Conservation (phyloP, 2,329 filamentous ascomycete genomes). For the Drechslerella dactyloides region DNA sequence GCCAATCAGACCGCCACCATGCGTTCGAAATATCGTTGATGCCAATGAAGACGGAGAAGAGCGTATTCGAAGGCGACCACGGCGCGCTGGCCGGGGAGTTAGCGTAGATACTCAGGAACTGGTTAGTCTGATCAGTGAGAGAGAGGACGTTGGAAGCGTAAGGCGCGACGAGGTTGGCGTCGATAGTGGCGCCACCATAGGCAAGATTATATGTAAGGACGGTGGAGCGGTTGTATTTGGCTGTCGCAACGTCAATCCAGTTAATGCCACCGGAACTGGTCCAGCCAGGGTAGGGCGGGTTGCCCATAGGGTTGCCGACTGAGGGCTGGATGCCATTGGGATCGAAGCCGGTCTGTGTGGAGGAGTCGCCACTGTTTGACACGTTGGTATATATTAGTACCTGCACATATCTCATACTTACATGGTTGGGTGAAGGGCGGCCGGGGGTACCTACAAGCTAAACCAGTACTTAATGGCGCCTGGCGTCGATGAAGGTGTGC, state of each 20-base stretch:
- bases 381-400: background rate
- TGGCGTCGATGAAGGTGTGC: background rate
- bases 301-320: conserved; percentile 66
- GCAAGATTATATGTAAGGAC: conserved; percentile 65
- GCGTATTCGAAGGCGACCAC: conserved; percentile 58
- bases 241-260: conserved; percentile 63
- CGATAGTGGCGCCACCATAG: conserved; percentile 64
- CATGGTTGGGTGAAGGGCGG: conserved; percentile 7
- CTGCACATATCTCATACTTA: background rate
- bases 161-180: conserved; percentile 63
- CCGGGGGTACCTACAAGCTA: conserved; percentile 41
- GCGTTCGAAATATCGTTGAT: conserved; percentile 66
- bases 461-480: conserved; percentile 43
- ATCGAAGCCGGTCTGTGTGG: conserved; percentile 68
- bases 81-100: conserved; percentile 58
- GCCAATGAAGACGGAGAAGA: conserved; percentile 64
- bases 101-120: conserved; percentile 60
- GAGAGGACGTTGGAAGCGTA: conserved; percentile 62
- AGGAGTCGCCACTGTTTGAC: conserved; percentile 64
- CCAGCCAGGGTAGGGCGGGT: conserved; percentile 65
- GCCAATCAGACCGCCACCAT: conserved; percentile 56
- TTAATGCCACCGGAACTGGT: conserved; percentile 64
- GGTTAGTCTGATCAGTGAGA: conserved; percentile 63
- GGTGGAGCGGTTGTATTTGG: conserved; percentile 61
- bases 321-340: conserved; percentile 63